Percentiles rank a stretch among this genome's conserved stretches.
Conservation (phyloP, 306 rosid genomes). For the Inga leiocalycina region DNA sequence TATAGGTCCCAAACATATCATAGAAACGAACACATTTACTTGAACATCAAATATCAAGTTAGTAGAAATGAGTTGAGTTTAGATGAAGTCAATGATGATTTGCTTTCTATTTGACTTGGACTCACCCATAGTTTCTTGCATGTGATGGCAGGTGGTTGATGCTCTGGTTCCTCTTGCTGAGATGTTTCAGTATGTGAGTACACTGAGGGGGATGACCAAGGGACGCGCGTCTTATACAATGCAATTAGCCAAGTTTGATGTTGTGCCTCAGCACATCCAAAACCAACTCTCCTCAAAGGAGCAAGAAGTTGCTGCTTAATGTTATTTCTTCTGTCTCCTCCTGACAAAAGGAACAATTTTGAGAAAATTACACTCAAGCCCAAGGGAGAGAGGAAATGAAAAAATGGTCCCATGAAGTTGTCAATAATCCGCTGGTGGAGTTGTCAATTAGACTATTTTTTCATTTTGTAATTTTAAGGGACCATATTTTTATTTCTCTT, state of each 20-base stretch:
- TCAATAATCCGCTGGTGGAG: no score
- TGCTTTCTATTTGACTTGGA: no score
- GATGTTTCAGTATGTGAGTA: constrained; percentile 97
- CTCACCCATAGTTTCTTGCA: background rate
- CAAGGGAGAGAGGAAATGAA: no score
- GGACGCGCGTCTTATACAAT: constrained; percentile 96
- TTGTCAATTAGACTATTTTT: no score
- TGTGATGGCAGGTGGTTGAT: constrained; percentile 83
- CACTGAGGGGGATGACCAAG: constrained; percentile 94
- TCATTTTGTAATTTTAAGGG: no score
- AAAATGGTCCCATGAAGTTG: no score
- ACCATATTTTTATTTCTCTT: no score
- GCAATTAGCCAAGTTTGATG: constrained; percentile 91
- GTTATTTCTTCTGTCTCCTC: constrained; percentile 32
- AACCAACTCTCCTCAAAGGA: constrained; percentile 82
- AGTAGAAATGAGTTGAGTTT: background rate
- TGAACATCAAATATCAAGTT: background rate
- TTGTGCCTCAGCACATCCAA: constrained; percentile 95
- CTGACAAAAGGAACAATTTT: background rate
- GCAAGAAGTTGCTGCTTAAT: constrained; percentile 88
- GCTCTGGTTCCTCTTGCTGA: constrained; percentile 88
- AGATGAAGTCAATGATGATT: background rate
- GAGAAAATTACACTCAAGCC: no score
- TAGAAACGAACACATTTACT: background rate
- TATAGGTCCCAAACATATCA: no score